Base-by-base conservation (phyloP, 2,329 filamentous ascomycete species). In the Pseudogymnoascus sp. region DNA sequence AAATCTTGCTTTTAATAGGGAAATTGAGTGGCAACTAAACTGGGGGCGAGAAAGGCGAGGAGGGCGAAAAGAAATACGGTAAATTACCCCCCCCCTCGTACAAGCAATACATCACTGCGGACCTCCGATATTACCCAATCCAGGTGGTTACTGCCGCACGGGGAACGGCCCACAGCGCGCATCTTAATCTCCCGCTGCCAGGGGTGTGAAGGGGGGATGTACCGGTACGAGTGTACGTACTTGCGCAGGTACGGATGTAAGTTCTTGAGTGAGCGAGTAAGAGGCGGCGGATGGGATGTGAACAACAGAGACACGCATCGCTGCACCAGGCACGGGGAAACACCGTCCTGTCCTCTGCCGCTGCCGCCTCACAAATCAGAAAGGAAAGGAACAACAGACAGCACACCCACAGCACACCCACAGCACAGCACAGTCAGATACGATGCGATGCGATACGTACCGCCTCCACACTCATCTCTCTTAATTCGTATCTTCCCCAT, bases 151-250 rank as follows among this genome's bases (percentile, higher is more conserved):
- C 21, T 47, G 21, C 42, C 42, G 19, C 42, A 26, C 42, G 42
- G 42, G 42, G 42, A 47, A 47, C 42, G 42, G 42, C 21, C 42
- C 42, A 47, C 42, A 47, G 21, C 42, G 42, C 42, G 19, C 42
- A 47, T 47, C 42, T 47, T 47, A 47, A 47, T 47, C 42, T 47
- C 42, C 42, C 42, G 42, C 42, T 47, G 42, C 42, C 42, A 47
- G 42, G 42, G 42, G 42, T 9, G 10, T n/a, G n/a, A n/a, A n/a
- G 4, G 4, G 9, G 40, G 40, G 9, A 44, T 44, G 40, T 44
- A 44, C 17, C 40, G 40, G 40, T 44, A 44, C 21, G 21, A 15
- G 9, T 13, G 38, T 19, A 40, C n/a, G 38, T 9, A 19, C 35
- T 15, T 6, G 35, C 17, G 36, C 36, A 40, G 36, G 36, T 40